Conservation (phyloP, 148 eudicot species). For the Nepenthes mirabilis region DNA sequence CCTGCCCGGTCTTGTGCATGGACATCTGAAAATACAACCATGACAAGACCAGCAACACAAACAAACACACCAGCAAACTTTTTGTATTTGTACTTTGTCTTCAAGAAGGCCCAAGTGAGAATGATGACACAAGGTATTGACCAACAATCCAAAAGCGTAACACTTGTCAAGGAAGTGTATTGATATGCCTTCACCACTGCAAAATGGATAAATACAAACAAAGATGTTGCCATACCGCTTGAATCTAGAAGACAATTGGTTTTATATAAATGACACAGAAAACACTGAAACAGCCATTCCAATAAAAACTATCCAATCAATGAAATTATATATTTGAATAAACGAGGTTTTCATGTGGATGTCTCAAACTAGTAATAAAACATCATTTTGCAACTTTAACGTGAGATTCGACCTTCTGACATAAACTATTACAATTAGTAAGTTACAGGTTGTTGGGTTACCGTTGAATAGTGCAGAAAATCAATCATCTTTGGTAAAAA, state of each 20-base stretch:
- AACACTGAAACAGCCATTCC: neutral
- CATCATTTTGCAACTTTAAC: too few species aligned
- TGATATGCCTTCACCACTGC: slow-evolving; percentile 92
- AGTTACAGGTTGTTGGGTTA: too few species aligned
- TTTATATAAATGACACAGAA: neutral
- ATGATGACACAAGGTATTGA: slow-evolving; percentile 68
- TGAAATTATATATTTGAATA: too few species aligned
- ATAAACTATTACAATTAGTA: too few species aligned
- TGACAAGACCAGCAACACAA: slow-evolving; percentile 62
- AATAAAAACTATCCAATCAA: too few species aligned
- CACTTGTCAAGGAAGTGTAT: slow-evolving; percentile 74
- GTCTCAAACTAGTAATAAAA: too few species aligned
- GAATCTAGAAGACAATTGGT: neutral
- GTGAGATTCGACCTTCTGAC: too few species aligned
- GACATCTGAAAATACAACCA: slow-evolving; percentile 69
- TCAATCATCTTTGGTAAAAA: too few species aligned
- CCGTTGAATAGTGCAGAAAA: too few species aligned
- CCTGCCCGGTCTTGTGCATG: slow-evolving; percentile 61
- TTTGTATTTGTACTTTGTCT: slow-evolving; percentile 59
- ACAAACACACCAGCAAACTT: slow-evolving; percentile 55
- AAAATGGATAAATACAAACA: slow-evolving; percentile 5
- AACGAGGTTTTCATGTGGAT: too few species aligned
- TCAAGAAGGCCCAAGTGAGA: slow-evolving; percentile 73
- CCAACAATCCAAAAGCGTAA: slow-evolving; percentile 96
- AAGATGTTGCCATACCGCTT: neutral